Conservation (phyloP, 1,139 yeast genomes). For the Yarrowia galli region DNA sequence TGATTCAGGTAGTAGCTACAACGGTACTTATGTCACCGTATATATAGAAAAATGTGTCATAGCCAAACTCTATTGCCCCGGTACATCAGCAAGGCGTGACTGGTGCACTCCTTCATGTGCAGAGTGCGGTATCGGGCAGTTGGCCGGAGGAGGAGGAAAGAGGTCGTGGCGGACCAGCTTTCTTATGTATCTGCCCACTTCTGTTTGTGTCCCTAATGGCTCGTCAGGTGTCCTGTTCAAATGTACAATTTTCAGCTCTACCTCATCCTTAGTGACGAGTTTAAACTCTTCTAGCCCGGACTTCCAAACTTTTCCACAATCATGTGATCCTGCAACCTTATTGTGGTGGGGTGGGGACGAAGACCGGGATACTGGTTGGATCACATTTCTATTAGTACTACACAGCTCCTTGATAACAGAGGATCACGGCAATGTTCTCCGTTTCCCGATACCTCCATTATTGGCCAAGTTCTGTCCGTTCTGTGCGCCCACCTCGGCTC, state of each 20-base stretch:
- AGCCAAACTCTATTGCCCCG: constrained; percentile 20
- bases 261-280: background rate
- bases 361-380: too few relatives aligned
- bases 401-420: background rate
- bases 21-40: too few relatives aligned
- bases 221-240: background rate
- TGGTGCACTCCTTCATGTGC: constrained; percentile 1
- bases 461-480: too few relatives aligned
- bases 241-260: background rate
- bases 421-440: background rate
- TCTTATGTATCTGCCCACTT: background rate
- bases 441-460: too few relatives aligned
- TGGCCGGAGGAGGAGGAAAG: background rate
- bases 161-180: background rate
- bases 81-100: constrained; percentile 34
- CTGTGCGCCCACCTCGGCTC: constrained; percentile 11
- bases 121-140: constrained; percentile 23
- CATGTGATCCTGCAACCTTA: constrained; percentile 9
- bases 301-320: constrained; percentile 31
- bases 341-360: background rate
- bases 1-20: background rate
- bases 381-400: background rate
- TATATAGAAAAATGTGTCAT: constrained; percentile 31
- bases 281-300: background rate
- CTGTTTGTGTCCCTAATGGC: background rate